phyloP scores from a whole-genome alignment of 1,284 basidiomycete species.

The Austroboletus niveus region DNA sequence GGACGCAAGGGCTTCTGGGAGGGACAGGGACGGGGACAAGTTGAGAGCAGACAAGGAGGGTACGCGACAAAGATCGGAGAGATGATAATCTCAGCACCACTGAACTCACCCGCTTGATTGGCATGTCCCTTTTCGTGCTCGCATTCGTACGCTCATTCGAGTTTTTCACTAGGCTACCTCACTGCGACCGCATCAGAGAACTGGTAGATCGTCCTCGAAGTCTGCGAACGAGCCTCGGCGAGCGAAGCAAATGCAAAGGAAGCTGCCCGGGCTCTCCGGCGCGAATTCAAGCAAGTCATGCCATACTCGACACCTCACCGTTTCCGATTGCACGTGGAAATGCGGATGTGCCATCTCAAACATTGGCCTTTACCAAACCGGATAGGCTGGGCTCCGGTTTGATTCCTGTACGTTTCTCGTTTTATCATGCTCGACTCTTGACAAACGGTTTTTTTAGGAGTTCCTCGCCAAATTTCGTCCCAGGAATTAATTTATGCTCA shows the following conservation, averaged over 20 bases:
- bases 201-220: conserved; percentile 73
- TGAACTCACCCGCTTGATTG: conserved; percentile 69
- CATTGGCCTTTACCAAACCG: conserved; percentile 61
- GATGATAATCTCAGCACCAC: conserved; percentile 45
- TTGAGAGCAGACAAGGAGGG: conserved; percentile 27
- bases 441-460: conserved; percentile 46
- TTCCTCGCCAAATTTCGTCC: conserved; percentile 70
- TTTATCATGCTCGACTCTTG: not conserved
- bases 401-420: conserved; percentile 50
- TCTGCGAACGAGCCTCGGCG: conserved; percentile 70
- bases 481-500: conserved; percentile 74
- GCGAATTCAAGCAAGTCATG: conserved; percentile 69
- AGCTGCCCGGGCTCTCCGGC: conserved; percentile 65
- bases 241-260: conserved; percentile 71
- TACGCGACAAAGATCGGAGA: conserved; percentile 29
- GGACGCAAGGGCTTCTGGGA: conserved; percentile 55
- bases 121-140: conserved; percentile 34
- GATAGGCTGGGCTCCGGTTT: conserved; percentile 61
- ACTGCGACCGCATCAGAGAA: conserved; percentile 76
- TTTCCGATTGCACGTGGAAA: conserved; percentile 61
- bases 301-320: not conserved
- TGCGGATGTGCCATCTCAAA: conserved; percentile 62
- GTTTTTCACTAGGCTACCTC: conserved; percentile 52
- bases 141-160: not conserved
- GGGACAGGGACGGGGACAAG: conserved; percentile 36